Base-by-base conservation (phyloP, 2,329 filamentous ascomycete genomes). In the Fusarium goolgardi region DNA sequence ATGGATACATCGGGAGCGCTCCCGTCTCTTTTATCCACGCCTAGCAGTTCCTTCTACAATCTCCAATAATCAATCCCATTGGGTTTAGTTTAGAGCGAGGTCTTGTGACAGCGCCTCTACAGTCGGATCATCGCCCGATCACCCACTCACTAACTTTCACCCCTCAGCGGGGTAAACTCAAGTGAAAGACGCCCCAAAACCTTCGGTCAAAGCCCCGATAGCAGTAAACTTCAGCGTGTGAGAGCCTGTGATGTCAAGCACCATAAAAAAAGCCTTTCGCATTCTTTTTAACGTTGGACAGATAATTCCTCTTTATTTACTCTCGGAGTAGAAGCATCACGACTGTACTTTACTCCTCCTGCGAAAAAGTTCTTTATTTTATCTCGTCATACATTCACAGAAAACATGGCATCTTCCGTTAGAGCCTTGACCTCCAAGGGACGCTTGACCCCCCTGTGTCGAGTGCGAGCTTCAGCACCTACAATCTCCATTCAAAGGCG, bases 401-500 rank as follows among this genome's bases (percentile, higher is more conserved):
- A 12, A 29, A 35, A 45, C 21, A 71, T 73, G 71, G 70, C 70
- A 20, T 65, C 70, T 37, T 63, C 69, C 2, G 49, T 71, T 37
- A 46, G 69, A 58, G 58, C 64, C 31, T 54, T 71, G 45, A 55
- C 56, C 9, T 67, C 69, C 53, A 59, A 69, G 58, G 61, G 72
- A 27, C 71, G 63, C n/a, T 43, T 70, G 54, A 66, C 57, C 43
- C 64, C 63, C 21, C 41, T 70, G 15, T 45, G 51, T 12, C 61
- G 71, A 12, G 49, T 71, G 15, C 67, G 67, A 15, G 50, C 57
- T 55, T 41, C 58, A 21, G 32, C 61, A 12, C 43, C 55, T 25
- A 49, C 56, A 16, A 37, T 73, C 45, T 34, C 61, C 13, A 25
- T 69, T 6, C 74, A 75, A 59, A 67, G 31, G 45, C 67, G 75